Evolutionary conservation across 768 basidiomycete genomes (phyloP).

Genomic region (Royoungia palumana): DNA sequence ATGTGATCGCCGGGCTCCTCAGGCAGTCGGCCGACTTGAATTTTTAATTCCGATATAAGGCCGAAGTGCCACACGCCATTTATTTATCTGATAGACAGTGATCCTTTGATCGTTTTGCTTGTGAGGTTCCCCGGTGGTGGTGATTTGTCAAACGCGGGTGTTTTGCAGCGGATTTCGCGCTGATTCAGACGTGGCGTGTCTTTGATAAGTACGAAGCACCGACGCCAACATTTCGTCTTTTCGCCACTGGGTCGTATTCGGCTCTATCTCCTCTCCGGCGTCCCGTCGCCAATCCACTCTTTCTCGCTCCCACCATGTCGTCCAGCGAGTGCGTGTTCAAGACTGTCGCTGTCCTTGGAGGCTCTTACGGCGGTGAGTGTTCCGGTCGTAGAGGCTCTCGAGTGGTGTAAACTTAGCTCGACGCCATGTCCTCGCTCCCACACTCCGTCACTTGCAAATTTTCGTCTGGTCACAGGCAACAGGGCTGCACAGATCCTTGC

Average conservation of each 20-base stretch:
- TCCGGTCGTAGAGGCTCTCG: neutral
- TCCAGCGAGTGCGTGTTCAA: neutral
- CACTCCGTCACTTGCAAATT: neutral
- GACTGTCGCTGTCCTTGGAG: conserved; percentile 54
- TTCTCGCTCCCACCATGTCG: conserved; percentile 9
- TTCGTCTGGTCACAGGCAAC: conserved; percentile 34
- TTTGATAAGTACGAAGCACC: no score
- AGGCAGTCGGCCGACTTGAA: no score
- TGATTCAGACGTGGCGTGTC: no score
- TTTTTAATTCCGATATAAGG: no score
- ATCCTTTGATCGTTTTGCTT: no score
- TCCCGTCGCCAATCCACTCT: neutral
- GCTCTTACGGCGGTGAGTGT: conserved; percentile 49
- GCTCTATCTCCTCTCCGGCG: neutral
- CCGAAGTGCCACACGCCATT: no score
- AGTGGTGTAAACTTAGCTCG: neutral
- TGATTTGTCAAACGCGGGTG: no score
- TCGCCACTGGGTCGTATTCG: neutral
- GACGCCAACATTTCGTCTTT: no score
- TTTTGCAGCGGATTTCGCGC: no score
- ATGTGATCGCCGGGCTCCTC: no score
- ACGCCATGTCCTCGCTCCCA: neutral
- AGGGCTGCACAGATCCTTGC: conserved; percentile 50
- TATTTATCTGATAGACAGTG: no score
- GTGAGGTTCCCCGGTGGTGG: no score